Evolutionary conservation across 352 stramenopile species (phyloP), one percentile per base, ranked within the genome.

Genomic region (Phytophthora ohioensis): DNA sequence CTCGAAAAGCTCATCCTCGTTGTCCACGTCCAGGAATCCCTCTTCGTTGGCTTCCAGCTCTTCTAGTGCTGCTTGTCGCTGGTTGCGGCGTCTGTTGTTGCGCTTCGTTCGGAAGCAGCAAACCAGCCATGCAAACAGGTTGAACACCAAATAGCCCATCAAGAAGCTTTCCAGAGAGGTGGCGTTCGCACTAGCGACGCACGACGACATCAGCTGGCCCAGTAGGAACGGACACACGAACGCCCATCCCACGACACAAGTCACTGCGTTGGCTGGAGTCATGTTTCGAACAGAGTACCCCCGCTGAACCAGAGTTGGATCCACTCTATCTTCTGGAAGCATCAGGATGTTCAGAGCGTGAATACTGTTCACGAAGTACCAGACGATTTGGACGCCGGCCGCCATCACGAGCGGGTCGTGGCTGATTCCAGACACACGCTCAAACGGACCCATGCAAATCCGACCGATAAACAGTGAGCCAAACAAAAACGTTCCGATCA

Each of bases 321-420:
- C 82, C 38, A 96, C 79, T 30, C 87, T 78, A 27, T 90, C 75
- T 51, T 91, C 73, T 2, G 87, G 73, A 21, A 91, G 75, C 35
- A 75, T 88, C 46, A 96, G 48, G 38, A 89, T 72, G 42, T 79
- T 81, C 12, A 94, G 59, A 30, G 82, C 75, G 21, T 91, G 88
- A 11, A 91, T 48, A 8, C 81, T 78, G 48, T 92, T 92, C 15
- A 90, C 75, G 9, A 93, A 64, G 43, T 91, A 90, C 86, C 85
- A 95, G 49, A 85, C 69, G 43, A 93, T 90, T 62, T 95, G 78
- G 0, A 94, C 82, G 35, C 90, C 88, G 4, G 84, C 80, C 2
- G 81, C 88, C 62, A 95, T 81, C 15, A 86, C 87, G 17, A 96
- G 71, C 4, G 88, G 85, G 39, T 96, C 90, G 55, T 95, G 88